phyloP scores from a whole-genome alignment of 768 basidiomycete genomes.

The Leccinellum albellum region DNA sequence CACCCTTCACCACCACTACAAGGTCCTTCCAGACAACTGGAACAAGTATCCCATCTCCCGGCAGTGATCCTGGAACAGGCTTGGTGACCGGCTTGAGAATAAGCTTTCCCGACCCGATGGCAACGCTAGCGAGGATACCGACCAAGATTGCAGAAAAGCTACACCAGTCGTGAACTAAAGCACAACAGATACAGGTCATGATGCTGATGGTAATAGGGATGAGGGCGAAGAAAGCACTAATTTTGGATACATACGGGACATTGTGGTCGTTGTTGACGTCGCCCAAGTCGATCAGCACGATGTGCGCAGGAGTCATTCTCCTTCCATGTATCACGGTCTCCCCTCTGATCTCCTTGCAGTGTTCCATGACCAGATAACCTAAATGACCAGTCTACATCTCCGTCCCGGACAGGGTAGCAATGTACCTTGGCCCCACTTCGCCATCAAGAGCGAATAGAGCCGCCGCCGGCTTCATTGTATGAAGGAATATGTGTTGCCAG shows the following conservation, averaged over 20 bases:
- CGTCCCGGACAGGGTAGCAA: slow-evolving; percentile 25
- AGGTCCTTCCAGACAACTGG: slow-evolving; percentile 10
- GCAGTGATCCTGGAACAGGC: slow-evolving; percentile 18
- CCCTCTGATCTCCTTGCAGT: slow-evolving; percentile 9
- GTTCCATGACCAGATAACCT: slow-evolving; percentile 23
- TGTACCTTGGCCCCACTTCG: slow-evolving; percentile 23
- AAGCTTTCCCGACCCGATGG: slow-evolving; percentile 26
- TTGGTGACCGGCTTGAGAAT: slow-evolving; percentile 5
- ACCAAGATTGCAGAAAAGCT: slow-evolving; percentile 28
- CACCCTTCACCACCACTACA: slow-evolving; percentile 27
- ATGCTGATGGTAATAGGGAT: slow-evolving; percentile 27
- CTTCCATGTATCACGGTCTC: slow-evolving; percentile 9
- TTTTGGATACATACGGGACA: slow-evolving; percentile 2
- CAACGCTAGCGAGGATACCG: slow-evolving; percentile 29
- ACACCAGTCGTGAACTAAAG: slow-evolving; percentile 27
- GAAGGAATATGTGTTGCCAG: slow-evolving; percentile 26
- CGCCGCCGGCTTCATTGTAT: slow-evolving; percentile 17
- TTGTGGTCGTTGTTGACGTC: background rate
- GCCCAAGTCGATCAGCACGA: slow-evolving; percentile 20
- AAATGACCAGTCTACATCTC: slow-evolving; percentile 28
- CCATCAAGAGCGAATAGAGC: slow-evolving; percentile 26
- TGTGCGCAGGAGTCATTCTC: slow-evolving; percentile 3
- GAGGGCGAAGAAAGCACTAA: slow-evolving; percentile 6
- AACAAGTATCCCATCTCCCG: slow-evolving; percentile 27
- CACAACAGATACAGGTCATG: slow-evolving; percentile 23